phyloP scores from a whole-genome alignment of 1,284 basidiomycete genomes.

The Agaricales sp. region DNA sequence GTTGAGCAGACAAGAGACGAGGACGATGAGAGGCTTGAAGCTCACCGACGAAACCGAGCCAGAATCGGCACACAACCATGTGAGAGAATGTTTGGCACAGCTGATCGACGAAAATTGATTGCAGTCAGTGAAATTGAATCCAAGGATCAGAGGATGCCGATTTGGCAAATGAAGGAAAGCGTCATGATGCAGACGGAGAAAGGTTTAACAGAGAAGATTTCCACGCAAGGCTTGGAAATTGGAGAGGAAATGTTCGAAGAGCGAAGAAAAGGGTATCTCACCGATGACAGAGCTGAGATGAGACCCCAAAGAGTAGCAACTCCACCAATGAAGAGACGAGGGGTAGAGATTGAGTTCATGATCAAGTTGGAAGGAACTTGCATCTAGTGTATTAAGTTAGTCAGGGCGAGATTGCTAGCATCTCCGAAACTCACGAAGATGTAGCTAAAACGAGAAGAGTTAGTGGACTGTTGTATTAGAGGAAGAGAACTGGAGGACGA shows the following conservation, averaged over 20 bases:
- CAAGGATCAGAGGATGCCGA: too few relatives aligned
- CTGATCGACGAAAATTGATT: constrained; percentile 4
- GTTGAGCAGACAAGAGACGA: too few relatives aligned
- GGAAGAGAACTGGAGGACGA: background rate
- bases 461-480: background rate
- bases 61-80: constrained; percentile 12
- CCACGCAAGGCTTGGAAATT: background rate
- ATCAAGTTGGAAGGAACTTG: constrained; percentile 14
- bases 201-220: background rate
- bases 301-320: constrained; percentile 11
- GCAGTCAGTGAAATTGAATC: background rate
- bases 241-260: background rate
- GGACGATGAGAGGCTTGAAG: too few relatives aligned
- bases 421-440: constrained; percentile 10
- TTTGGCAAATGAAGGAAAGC: too few relatives aligned
- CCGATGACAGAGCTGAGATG: constrained; percentile 12
- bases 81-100: constrained; percentile 11
- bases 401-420: background rate
- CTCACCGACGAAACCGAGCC: constrained; percentile 12
- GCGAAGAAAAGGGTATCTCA: constrained; percentile 3
- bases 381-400: constrained; percentile 8
- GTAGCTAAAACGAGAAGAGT: background rate
- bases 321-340: constrained; percentile 11
- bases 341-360: constrained; percentile 13
- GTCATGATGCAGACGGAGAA: background rate